Conservation (phyloP, 176 grass and related monocot species). For the Bothriochloa decipiens region DNA sequence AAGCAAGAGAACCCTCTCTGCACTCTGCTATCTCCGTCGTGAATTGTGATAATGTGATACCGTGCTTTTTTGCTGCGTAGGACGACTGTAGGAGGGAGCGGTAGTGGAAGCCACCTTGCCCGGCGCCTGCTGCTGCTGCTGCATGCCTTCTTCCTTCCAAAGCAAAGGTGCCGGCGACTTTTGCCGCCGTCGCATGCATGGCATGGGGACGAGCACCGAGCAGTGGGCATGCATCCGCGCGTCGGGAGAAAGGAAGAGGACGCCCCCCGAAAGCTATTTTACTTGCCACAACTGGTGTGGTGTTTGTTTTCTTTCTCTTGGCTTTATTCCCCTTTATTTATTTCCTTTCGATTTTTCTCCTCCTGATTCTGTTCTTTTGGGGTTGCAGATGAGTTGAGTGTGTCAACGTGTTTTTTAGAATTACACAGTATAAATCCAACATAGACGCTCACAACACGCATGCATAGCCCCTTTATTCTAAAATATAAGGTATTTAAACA, state of each 20-base stretch:
- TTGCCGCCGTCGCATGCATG: conserved; percentile 39
- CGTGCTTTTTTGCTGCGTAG: no score
- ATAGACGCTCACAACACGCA: no score
- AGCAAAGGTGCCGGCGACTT: conserved; percentile 47
- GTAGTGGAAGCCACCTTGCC: no score
- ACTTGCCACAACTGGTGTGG: not conserved
- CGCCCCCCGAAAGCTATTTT: conserved; percentile 18
- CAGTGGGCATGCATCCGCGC: no score
- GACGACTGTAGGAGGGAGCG: no score
- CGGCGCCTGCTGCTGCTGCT: no score
- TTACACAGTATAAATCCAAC: no score
- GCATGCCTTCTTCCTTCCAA: conserved; percentile 43
- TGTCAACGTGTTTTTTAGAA: no score
- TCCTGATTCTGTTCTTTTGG: not conserved
- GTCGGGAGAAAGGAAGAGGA: not conserved
- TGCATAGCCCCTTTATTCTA: not conserved
- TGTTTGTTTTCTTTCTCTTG: not conserved
- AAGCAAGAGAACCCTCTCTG: no score
- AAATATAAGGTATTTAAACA: no score
- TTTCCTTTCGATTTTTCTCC: not conserved
- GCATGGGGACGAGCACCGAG: not conserved
- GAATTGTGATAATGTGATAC: no score
- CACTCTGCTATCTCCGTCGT: no score
- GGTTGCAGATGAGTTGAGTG: not conserved
- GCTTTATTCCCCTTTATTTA: conserved; percentile 2